A percentile compares a stretch with the other conserved stretches of the same genome.
These are phyloP conservation scores for Cordyceps farinosa DNA, from an alignment of 2,329 filamentous ascomycete genomes.

Conservation along the genomic window DNA sequence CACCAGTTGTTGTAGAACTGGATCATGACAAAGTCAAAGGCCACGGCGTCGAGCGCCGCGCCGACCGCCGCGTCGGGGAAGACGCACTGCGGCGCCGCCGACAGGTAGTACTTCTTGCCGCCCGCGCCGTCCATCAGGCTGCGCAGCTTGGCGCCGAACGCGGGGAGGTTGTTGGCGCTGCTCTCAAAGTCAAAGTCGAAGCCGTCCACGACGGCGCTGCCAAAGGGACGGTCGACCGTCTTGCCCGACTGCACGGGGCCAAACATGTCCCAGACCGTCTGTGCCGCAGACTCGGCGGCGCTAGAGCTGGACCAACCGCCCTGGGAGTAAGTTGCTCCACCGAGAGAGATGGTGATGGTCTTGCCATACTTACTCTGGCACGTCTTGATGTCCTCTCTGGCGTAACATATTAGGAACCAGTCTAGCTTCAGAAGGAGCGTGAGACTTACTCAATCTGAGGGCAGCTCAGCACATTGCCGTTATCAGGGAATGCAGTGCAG, in stretches of 20 bases:
- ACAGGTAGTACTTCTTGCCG: slow-evolving; percentile 58
- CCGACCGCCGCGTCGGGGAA: slow-evolving; percentile 61
- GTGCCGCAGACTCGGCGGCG: slow-evolving; percentile 53
- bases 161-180: slow-evolving; percentile 53
- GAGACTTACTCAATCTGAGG: slow-evolving; percentile 58
- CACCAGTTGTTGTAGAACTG: slow-evolving; percentile 71
- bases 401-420: background rate
- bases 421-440: background rate
- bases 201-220: slow-evolving; percentile 62
- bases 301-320: slow-evolving; percentile 57
- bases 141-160: slow-evolving; percentile 59
- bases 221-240: slow-evolving; percentile 60
- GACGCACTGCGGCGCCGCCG: slow-evolving; percentile 64
- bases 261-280: slow-evolving; percentile 67
- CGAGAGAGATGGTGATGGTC: slow-evolving; percentile 69
- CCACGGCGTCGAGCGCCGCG: slow-evolving; percentile 52
- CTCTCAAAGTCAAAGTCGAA: slow-evolving; percentile 76
- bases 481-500: slow-evolving; percentile 58
- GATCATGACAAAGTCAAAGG: slow-evolving; percentile 58
- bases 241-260: slow-evolving; percentile 50
- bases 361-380: slow-evolving; percentile 64
- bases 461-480: slow-evolving; percentile 53
- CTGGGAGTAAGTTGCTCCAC: slow-evolving; percentile 66
- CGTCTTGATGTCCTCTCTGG: slow-evolving; percentile 46
- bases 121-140: slow-evolving; percentile 49